Evolutionary conservation across 169 alveolate genomes (phyloP).

Genomic region (Pseudocohnilembus persalinus): DNA sequence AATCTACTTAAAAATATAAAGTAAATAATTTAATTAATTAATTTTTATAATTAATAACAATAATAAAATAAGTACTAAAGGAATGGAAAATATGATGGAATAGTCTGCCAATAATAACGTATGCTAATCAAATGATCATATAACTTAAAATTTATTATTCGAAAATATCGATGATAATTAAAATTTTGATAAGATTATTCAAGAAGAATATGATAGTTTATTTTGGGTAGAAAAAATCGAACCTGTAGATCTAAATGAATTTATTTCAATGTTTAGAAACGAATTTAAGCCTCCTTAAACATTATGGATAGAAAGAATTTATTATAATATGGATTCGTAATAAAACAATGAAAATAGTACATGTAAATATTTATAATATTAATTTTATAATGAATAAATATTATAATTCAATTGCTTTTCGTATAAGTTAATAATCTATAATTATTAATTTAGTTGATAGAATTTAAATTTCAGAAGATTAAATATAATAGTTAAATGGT

Average conservation of each 20-base stretch:
- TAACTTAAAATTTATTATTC: too few species aligned
- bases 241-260: conserved; percentile 11
- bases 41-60: too few species aligned
- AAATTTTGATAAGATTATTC: too few species aligned
- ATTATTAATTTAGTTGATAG: conserved; percentile 1
- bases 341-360: not conserved
- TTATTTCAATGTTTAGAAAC: conserved; percentile 8
- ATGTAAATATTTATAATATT: not conserved
- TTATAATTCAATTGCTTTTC: not conserved
- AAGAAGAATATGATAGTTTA: too few species aligned
- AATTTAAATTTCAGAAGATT: too few species aligned
- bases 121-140: too few species aligned
- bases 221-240: conserved; percentile 19
- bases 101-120: too few species aligned
- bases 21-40: too few species aligned
- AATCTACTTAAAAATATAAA: not conserved
- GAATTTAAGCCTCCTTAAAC: conserved; percentile 24
- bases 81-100: too few species aligned
- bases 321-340: conserved; percentile 17
- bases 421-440: not conserved
- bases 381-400: not conserved
- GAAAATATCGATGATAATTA: too few species aligned
- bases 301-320: conserved; percentile 25
- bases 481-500: too few species aligned
- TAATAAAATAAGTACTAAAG: too few species aligned